These are phyloP conservation scores for Nitzschia putrida DNA, from an alignment of 108 stramenopile genomes.

Conservation along the genomic window DNA sequence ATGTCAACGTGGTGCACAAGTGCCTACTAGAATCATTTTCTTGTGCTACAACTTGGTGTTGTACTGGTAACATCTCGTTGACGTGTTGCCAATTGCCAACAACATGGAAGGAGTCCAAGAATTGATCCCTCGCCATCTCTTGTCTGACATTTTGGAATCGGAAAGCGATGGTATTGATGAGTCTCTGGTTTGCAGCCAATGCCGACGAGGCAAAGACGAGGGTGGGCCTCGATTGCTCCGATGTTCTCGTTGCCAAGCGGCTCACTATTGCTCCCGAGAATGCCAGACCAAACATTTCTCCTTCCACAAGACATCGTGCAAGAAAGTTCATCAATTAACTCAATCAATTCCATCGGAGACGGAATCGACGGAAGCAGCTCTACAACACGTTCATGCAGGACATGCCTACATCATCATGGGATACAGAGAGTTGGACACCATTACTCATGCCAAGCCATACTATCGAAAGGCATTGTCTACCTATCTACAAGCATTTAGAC, in stretches of 20 bases:
- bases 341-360: neutral
- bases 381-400: neutral
- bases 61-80: too few relatives aligned
- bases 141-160: too few relatives aligned
- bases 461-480: constrained; percentile 4
- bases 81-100: too few relatives aligned
- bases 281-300: constrained; percentile 14
- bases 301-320: constrained; percentile 6
- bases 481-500: neutral
- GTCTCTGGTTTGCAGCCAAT: too few relatives aligned
- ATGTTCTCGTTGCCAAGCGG: constrained; percentile 21
- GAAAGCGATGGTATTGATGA: too few relatives aligned
- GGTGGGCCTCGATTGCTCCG: neutral
- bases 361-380: neutral
- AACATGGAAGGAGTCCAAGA: too few relatives aligned
- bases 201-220: too few relatives aligned
- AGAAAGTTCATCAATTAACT: neutral
- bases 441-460: constrained; percentile 3
- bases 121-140: too few relatives aligned
- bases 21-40: too few relatives aligned
- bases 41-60: too few relatives aligned
- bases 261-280: constrained; percentile 11
- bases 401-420: constrained; percentile 3
- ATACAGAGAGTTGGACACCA: constrained; percentile 17
- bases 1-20: too few relatives aligned